phyloP scores from a whole-genome alignment of 177 flowering plant genomes.

The Vitis hybrid region DNA sequence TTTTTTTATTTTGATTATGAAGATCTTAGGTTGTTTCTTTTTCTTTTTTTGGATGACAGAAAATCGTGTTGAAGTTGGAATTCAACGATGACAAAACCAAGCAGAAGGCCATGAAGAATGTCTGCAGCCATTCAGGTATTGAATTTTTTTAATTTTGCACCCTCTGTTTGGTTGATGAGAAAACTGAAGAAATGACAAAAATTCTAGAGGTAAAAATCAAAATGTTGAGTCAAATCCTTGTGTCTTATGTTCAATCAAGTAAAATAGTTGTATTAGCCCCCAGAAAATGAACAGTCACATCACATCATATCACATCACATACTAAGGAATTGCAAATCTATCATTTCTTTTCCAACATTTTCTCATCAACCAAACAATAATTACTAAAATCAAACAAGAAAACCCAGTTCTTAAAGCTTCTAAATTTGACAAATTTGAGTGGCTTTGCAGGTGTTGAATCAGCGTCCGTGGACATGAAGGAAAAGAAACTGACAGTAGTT shows the following conservation, averaged over 20 bases:
- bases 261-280: too few relatives aligned
- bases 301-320: too few relatives aligned
- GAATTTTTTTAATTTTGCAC: background rate
- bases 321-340: too few relatives aligned
- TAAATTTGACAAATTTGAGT: background rate
- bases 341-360: background rate
- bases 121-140: constrained; percentile 44
- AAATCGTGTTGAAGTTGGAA: constrained; percentile 43
- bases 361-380: background rate
- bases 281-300: too few relatives aligned
- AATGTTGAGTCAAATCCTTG: too few relatives aligned
- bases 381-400: background rate
- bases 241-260: too few relatives aligned
- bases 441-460: constrained; percentile 32
- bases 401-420: background rate
- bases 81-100: constrained; percentile 36
- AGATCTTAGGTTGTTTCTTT: too few relatives aligned
- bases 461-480: constrained; percentile 26
- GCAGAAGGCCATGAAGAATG: constrained; percentile 49
- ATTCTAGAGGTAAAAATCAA: too few relatives aligned
- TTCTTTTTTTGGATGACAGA: constrained; percentile 27
- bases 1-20: too few relatives aligned
- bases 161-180: constrained; percentile 1
- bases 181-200: background rate
- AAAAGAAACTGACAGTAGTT: constrained; percentile 31